Evolutionary conservation across 257 asterid species (phyloP).

Genomic region (Ophiorrhiza pumila): DNA sequence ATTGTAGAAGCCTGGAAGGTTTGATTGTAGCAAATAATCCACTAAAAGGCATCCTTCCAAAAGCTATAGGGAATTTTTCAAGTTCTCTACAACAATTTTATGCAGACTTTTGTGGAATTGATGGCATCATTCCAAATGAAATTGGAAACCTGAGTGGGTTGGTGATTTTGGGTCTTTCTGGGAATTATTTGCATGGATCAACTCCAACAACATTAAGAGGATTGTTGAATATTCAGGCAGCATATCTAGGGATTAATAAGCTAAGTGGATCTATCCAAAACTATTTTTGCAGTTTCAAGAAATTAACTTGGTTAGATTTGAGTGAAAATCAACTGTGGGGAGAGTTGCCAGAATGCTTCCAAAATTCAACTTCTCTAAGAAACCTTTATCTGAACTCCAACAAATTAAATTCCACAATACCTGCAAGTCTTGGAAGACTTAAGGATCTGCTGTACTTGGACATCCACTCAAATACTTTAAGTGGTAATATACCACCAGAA

Average conservation of each 20-base stretch:
- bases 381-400: background rate
- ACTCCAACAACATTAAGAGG: no score
- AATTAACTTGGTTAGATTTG: background rate
- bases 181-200: background rate
- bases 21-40: background rate
- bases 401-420: background rate
- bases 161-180: background rate
- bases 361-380: slow-evolving; percentile 10
- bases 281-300: background rate
- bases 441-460: background rate
- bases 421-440: background rate
- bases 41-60: background rate
- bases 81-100: background rate
- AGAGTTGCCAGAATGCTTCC: slow-evolving; percentile 1
- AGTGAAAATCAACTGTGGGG: background rate
- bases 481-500: background rate
- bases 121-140: slow-evolving; percentile 3
- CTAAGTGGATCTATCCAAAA: background rate
- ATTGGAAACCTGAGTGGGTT: background rate
- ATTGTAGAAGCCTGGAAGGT: background rate
- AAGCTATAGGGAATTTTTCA: background rate
- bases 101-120: background rate
- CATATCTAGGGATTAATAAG: background rate
- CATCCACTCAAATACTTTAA: background rate
- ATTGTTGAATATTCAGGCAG: background rate